Evolutionary conservation across 805 yeast genomes (phyloP), one percentile per base, ranked within the genome.

Genomic region (Yamadazyma sp.): DNA sequence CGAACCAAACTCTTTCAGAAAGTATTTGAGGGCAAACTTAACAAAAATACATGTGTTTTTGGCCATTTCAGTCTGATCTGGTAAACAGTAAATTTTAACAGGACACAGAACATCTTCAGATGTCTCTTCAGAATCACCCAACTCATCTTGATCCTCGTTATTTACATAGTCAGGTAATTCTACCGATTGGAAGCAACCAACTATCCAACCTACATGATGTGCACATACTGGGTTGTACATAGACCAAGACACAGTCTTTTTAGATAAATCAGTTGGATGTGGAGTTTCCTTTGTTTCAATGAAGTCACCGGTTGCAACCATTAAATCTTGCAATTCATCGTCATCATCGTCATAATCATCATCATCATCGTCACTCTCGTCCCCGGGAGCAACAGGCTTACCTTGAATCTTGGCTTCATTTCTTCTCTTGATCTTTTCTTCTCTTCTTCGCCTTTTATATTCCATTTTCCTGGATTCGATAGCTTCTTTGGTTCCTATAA

Each of bases 121-220:
- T 7, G 40, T 15, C 27, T 60, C 60, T 17, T 60, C 70, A 13
- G 47, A 37, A 13, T 48, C 56, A 6, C 47, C 63, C 12, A 40
- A 40, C 10, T 42, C 51, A 2, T 65, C 67, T 31, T 59, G 66
- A 17, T 58, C 61, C 13, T 56, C 55, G 2, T 46, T 52, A 14
- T 55, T 60, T n/a, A n/a, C n/a, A n/a, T 56, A 65, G 14, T 31
- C 36, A 21, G 32, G 30, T 20, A 87, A 49, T 0, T 78, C 75
- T 2, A 78, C 62, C 35, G 75, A 75, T 27, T 80, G 80, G 55
- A 91, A 93, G 2, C 95, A 82, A 0, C 98, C 98, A 4, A 88
- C 76, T 0, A 95, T 89, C 81, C 95, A 93, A 0, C 98, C 98
- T 14, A 93, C 70, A 57, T 91, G 97, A 47, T 89, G 97, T 1